Evolutionary conservation across 2,329 filamentous ascomycete genomes (phyloP).

Genomic region (Coleophoma eucalyptorum): DNA sequence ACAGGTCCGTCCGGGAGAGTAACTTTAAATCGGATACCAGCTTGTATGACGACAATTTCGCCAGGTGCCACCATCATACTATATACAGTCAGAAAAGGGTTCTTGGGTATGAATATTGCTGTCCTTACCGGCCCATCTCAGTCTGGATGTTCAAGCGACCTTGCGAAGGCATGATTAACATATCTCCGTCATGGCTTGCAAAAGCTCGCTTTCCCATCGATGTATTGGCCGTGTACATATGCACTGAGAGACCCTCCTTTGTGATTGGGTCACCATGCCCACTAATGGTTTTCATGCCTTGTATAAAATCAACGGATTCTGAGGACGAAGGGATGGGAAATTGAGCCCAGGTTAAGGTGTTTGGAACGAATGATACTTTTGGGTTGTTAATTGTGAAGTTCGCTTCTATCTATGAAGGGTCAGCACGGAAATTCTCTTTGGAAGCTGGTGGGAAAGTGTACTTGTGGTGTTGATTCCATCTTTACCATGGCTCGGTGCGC

Average conservation of each 20-base stretch:
- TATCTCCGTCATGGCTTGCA: constrained; percentile 60
- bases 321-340: constrained; percentile 27
- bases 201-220: constrained; percentile 44
- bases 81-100: neutral
- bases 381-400: constrained; percentile 43
- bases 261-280: constrained; percentile 47
- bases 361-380: constrained; percentile 39
- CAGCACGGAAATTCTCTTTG: constrained; percentile 4
- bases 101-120: neutral
- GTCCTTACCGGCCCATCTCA: constrained; percentile 32
- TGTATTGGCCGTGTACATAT: constrained; percentile 43
- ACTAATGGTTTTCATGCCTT: constrained; percentile 44
- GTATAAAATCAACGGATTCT: constrained; percentile 34
- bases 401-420: constrained; percentile 29
- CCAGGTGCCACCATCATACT: constrained; percentile 56
- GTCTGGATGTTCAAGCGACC: constrained; percentile 58
- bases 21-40: constrained; percentile 59
- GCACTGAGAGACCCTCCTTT: constrained; percentile 43
- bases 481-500: constrained; percentile 27
- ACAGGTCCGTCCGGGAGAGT: constrained; percentile 54
- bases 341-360: constrained; percentile 45
- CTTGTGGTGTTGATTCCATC: constrained; percentile 41
- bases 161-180: constrained; percentile 60
- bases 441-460: neutral
- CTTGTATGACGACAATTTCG: constrained; percentile 61